These are phyloP conservation scores for Ceratocystis huliohia DNA, from an alignment of 2,329 filamentous ascomycete species.

Conservation along the genomic window DNA sequence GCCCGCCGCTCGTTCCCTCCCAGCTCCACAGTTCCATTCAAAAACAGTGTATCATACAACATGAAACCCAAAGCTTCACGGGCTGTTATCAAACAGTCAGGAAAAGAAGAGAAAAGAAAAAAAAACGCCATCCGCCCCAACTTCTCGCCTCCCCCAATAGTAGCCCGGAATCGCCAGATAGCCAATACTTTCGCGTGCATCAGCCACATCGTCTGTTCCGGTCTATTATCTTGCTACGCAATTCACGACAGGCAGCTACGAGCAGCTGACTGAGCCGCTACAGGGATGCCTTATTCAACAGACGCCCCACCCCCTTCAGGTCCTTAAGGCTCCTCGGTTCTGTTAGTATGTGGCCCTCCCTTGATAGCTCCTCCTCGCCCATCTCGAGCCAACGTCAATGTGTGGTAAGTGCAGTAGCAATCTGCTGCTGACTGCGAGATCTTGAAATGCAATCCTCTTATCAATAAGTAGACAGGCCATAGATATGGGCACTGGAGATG, in stretches of 20 bases:
- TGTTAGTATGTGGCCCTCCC: not conserved
- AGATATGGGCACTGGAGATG: not conserved
- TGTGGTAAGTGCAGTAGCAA: not conserved
- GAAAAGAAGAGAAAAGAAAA: not conserved
- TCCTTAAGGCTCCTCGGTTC: not conserved
- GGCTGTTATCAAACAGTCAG: too few species aligned
- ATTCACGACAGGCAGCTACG: not conserved
- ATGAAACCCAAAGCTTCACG: too few species aligned
- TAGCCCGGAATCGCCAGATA: not conserved
- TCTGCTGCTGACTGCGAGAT: not conserved
- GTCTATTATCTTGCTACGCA: slow-evolving; percentile 17
- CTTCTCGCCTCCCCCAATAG: not conserved
- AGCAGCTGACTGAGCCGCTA: not conserved
- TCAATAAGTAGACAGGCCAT: not conserved
- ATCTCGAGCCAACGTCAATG: not conserved
- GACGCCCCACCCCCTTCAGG: not conserved
- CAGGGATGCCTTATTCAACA: not conserved
- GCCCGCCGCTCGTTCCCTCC: too few species aligned
- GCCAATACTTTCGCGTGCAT: not conserved
- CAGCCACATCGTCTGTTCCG: slow-evolving; percentile 12
- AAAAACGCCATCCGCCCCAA: not conserved
- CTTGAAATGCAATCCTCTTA: not conserved
- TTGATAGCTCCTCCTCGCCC: not conserved
- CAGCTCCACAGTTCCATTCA: too few species aligned
- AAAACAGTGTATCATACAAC: too few species aligned